Conservation (phyloP, 73 alveolate species). For the Paraurostyla sp. region DNA sequence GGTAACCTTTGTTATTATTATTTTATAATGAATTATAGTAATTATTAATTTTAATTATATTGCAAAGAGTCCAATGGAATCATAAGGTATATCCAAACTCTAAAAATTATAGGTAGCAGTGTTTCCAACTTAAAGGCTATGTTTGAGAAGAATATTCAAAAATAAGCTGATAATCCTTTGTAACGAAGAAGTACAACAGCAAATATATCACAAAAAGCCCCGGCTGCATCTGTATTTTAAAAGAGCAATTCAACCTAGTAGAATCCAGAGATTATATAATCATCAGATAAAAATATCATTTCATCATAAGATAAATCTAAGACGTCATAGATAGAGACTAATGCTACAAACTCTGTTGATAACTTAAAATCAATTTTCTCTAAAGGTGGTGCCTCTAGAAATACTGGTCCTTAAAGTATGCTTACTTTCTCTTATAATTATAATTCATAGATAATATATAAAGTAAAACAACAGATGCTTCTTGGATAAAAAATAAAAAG, state of each 20-base stretch:
- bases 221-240: not conserved
- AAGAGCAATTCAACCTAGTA: not conserved
- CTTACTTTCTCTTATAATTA: not conserved
- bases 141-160: slow-evolving; percentile 22
- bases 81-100: slow-evolving; percentile 10
- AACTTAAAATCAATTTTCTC: slow-evolving; percentile 20
- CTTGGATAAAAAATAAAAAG: slow-evolving; percentile 35
- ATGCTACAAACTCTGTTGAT: not conserved
- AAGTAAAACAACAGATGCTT: slow-evolving; percentile 12
- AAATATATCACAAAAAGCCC: not conserved
- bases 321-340: not conserved
- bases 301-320: not conserved
- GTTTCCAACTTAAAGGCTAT: slow-evolving; percentile 38
- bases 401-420: not conserved
- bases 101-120: not conserved
- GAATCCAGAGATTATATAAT: not conserved
- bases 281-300: not conserved
- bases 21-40: slow-evolving; percentile 16
- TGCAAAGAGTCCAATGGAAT: slow-evolving; percentile 53
- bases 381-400: not conserved
- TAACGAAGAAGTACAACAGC: not conserved
- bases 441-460: no score
- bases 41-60: slow-evolving; percentile 9
- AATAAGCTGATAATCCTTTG: not conserved
- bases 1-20: slow-evolving; percentile 34